Conservation (phyloP, 2,329 filamentous ascomycete genomes). For the Penicillium glabrum region DNA sequence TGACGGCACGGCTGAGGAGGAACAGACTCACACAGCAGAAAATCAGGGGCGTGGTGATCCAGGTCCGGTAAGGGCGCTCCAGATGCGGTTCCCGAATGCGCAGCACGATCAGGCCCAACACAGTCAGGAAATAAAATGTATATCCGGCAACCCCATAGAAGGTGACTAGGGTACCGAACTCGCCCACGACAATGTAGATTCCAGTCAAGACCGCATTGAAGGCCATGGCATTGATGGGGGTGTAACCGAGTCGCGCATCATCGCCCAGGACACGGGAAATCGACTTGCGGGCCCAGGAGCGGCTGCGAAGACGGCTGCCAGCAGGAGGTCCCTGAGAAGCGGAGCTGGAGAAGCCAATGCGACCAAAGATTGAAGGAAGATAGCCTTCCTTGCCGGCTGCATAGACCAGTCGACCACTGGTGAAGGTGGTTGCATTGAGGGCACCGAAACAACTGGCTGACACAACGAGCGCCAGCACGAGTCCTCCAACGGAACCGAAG, state of each 20-base stretch:
- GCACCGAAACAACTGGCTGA: constrained; percentile 91
- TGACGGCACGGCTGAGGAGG: constrained; percentile 80
- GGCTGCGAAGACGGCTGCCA: constrained; percentile 40
- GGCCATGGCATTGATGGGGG: constrained; percentile 86
- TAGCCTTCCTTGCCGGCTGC: constrained; percentile 94
- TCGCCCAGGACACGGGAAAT: constrained; percentile 70
- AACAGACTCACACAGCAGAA: constrained; percentile 98
- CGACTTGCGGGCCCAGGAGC: constrained; percentile 58
- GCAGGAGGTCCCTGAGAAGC: constrained; percentile 21
- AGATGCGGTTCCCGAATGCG: constrained; percentile 83
- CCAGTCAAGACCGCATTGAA: constrained; percentile 75
- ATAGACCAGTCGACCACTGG: constrained; percentile 86
- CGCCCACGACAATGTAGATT: constrained; percentile 79
- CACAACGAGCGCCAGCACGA: constrained; percentile 85
- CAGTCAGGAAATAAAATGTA: constrained; percentile 94
- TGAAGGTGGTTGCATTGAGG: constrained; percentile 92
- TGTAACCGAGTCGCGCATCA: constrained; percentile 80
- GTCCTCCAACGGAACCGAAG: constrained; percentile 77
- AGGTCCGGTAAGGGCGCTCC: constrained; percentile 89
- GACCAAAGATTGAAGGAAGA: constrained; percentile 78
- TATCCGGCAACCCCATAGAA: constrained; percentile 98
- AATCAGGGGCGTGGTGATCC: constrained; percentile 95
- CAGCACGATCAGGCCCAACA: constrained; percentile 87
- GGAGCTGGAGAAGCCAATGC: constrained; percentile 65
- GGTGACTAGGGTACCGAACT: constrained; percentile 87